Conservation (phyloP, 2,329 filamentous ascomycete genomes). For the Verticillium klebahnii region DNA sequence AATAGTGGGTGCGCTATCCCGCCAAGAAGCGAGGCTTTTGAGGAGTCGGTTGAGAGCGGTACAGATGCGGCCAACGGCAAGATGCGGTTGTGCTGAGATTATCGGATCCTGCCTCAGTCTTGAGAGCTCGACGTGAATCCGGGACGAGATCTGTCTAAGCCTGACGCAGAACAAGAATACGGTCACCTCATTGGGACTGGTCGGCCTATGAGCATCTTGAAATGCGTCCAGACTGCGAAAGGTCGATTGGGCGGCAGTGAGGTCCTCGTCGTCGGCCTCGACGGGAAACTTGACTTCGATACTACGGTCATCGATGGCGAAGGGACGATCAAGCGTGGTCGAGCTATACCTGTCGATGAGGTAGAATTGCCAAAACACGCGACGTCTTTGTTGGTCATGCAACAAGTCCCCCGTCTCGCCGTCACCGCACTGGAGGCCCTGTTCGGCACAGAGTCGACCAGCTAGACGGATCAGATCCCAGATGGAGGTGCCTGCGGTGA, state of each 20-base stretch:
- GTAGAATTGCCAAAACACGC: slow-evolving; percentile 41
- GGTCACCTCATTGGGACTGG: slow-evolving; percentile 23
- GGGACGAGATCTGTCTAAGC: slow-evolving; percentile 34
- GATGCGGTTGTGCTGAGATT: slow-evolving; percentile 3
- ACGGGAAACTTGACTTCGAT: slow-evolving; percentile 30
- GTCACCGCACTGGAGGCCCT: slow-evolving; percentile 24
- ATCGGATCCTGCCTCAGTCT: slow-evolving; percentile 1
- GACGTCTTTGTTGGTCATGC: slow-evolving; percentile 28
- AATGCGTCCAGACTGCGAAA: slow-evolving; percentile 7
- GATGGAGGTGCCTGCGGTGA: slow-evolving; percentile 23
- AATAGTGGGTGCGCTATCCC: slow-evolving; percentile 24
- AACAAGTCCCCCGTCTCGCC: slow-evolving; percentile 12
- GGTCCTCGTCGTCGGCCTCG: slow-evolving; percentile 26
- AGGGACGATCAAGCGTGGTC: slow-evolving; percentile 32
- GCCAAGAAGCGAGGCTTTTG: slow-evolving; percentile 29
- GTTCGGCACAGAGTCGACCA: slow-evolving; percentile 34
- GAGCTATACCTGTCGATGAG: slow-evolving; percentile 40
- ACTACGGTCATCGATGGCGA: slow-evolving; percentile 33
- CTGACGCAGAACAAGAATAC: slow-evolving; percentile 32
- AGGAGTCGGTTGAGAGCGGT: slow-evolving; percentile 22
- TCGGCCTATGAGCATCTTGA: slow-evolving; percentile 1
- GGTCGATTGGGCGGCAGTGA: slow-evolving; percentile 13
- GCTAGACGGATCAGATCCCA: slow-evolving; percentile 35
- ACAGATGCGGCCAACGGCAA: slow-evolving; percentile 17
- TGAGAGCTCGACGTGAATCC: slow-evolving; percentile 27